A percentile compares a stretch with the other conserved stretches of the same genome.
phyloP scores from a whole-genome alignment of 192 early-diverging fungal species.

The Linnemannia elongata region DNA sequence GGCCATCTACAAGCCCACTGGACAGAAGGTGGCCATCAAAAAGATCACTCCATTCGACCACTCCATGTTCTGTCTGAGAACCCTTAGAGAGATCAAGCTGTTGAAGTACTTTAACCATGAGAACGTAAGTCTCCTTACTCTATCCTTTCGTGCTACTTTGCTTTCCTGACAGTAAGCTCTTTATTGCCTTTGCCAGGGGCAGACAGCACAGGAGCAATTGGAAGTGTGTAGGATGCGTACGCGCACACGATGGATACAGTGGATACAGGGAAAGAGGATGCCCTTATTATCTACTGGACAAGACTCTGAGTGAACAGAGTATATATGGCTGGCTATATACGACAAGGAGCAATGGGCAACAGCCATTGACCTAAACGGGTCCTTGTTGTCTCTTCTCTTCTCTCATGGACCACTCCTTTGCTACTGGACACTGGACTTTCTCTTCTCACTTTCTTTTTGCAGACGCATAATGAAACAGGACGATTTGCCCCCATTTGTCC shows the following conservation, averaged over 20 bases:
- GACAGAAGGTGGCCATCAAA: slow-evolving; percentile 93
- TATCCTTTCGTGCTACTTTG: background rate
- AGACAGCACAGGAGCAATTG: too few species aligned
- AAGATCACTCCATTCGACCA: slow-evolving; percentile 89
- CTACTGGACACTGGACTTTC: background rate
- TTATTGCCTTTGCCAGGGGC: too few species aligned
- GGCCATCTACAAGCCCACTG: slow-evolving; percentile 85
- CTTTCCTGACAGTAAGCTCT: background rate
- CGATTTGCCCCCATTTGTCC: background rate
- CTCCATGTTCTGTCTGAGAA: slow-evolving; percentile 87
- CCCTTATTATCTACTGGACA: background rate
- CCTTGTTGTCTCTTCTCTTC: slow-evolving; percentile 5
- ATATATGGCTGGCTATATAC: background rate
- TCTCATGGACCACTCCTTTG: background rate
- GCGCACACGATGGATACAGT: too few species aligned
- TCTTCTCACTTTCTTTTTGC: background rate
- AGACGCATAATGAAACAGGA: background rate
- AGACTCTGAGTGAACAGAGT: background rate
- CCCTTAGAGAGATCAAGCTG: slow-evolving; percentile 87
- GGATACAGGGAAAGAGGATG: too few species aligned
- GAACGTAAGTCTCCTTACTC: slow-evolving; percentile 65
- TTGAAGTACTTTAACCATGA: slow-evolving; percentile 89
- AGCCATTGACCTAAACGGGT: background rate
- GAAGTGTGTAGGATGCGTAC: too few species aligned
- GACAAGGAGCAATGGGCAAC: background rate